Evolutionary conservation across 192 early-diverging fungal genomes (phyloP), one percentile per base, ranked within the genome.

Genomic region (Paraglomus brasilianum): DNA sequence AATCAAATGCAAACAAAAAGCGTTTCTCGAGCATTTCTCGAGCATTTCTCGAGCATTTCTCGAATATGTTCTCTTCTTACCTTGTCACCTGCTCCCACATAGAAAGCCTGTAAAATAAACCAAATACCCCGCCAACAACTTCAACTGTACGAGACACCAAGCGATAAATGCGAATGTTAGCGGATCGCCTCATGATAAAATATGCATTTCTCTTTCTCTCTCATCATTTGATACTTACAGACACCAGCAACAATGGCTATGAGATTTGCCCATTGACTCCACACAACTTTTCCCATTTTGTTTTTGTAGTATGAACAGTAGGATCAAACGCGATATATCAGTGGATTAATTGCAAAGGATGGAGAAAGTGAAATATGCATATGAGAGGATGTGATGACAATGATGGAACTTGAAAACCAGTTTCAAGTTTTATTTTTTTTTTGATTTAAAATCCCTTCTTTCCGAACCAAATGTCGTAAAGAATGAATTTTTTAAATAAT

Each of bases 221-320:
- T 2, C 6, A 39, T 40, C 10, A 24, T 1, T 24, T 30, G 45
- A 57, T 46, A 69, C 67, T 8, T 69, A 69, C 67, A 69, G 38
- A 58, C 21, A 39, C 67, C 67, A 39, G 67, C 67, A 11, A 56
- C 58, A 11, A 69, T 19, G 19, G 53, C 45, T 0, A 69, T 48
- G 17, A 69, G 49, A 14, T 38, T 69, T 30, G 55, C 67, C 67
- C 67, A 69, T 47, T 69, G 52, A 44, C 44, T 69, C 67, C 67
- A 69, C 43, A 69, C 22, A 8, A 47, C 5, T 47, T 58, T 48
- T 47, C 67, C 67, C 67, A 69, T 69, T 57, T 69, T 58, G 4
- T 57, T 4, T 42, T 46, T n/a, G n/a, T n/a, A n/a, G n/a, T n/a
- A n/a, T n/a, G n/a, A n/a, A n/a, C n/a, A 30, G 30, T 30, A 30